Base-by-base conservation (phyloP, 768 basidiomycete genomes). In the Mycena vulgaris region DNA sequence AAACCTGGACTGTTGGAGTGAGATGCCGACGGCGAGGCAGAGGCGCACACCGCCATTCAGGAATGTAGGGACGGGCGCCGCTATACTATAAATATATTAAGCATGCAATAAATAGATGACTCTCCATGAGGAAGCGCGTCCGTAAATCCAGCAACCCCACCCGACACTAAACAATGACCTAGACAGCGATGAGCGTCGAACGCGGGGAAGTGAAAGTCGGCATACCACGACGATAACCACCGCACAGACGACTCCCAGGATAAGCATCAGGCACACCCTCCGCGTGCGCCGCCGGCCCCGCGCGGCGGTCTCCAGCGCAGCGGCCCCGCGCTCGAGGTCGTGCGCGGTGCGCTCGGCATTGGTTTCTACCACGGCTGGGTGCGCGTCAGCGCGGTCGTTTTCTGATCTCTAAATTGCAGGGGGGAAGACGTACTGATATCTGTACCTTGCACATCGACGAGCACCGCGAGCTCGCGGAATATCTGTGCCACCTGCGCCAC, bases 241-340 rank as follows among this genome's bases (percentile, higher is more conserved):
- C 14, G 25, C 60, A 28, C 60, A 62, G 48, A 62, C 60, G 1
- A 62, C 35, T 17, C 48, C 60, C 8, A 51, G 21, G 23, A 62
- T 62, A 11, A 62, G 2, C 7, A 1, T 27, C 60, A 62, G 28
- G 17, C 48, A 62, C 33, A 35, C 51, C 60, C 60, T 21, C 9
- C 48, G 23, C 31, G 60, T 33, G 1, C 60, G 31, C 9, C 60
- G n/a, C 35, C 51, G 47, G n/a, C 33, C 14, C 35, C 35, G n/a
- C 5, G 47, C 47, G 1, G 60, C 60, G 17, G n/a, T 30, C 10
- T 25, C n/a, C 17, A 62, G 48, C 60, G 30, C 31, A 6, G 23
- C n/a, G 10, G 48, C 48, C 23, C 60, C 60, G 1, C 47, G 47
- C 60, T 62, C 60, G 11, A 62, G 21, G 28, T 62, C 60, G 35